Evolutionary conservation across 306 rosid species (phyloP).

Genomic region (Rosa lucieae): DNA sequence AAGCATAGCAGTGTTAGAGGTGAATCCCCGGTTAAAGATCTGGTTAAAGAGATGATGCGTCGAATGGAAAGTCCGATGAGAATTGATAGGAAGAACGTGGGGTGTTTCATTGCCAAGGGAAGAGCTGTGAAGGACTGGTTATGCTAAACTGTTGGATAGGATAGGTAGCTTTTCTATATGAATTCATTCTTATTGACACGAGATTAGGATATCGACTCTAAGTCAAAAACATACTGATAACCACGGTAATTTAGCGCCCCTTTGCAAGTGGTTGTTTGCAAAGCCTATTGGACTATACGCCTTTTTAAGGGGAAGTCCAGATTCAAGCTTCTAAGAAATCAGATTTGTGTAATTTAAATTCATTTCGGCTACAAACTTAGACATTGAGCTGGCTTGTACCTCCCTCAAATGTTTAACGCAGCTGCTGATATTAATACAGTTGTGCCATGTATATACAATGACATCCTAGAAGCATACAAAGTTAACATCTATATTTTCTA

Average conservation of each 20-base stretch:
- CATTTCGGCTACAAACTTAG: not conserved
- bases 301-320: not conserved
- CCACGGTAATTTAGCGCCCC: not conserved
- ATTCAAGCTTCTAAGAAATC: not conserved
- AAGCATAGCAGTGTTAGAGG: constrained; percentile 81
- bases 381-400: not conserved
- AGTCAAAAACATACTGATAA: not conserved
- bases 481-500: not conserved
- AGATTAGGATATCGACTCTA: not conserved
- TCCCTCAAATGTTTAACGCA: not conserved
- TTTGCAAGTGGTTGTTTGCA: not conserved
- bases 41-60: constrained; percentile 66
- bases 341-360: not conserved
- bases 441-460: not conserved
- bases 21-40: constrained; percentile 54
- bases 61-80: constrained; percentile 58
- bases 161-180: not conserved
- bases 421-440: not conserved
- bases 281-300: not conserved
- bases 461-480: not conserved
- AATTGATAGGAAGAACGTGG: constrained; percentile 63
- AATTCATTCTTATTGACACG: not conserved
- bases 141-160: constrained; percentile 1
- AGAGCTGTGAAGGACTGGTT: constrained; percentile 62
- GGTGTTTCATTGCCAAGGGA: constrained; percentile 82